These are phyloP conservation scores for Fusarium nisikadoi DNA, from an alignment of 2,329 filamentous ascomycete species.

Conservation along the genomic window DNA sequence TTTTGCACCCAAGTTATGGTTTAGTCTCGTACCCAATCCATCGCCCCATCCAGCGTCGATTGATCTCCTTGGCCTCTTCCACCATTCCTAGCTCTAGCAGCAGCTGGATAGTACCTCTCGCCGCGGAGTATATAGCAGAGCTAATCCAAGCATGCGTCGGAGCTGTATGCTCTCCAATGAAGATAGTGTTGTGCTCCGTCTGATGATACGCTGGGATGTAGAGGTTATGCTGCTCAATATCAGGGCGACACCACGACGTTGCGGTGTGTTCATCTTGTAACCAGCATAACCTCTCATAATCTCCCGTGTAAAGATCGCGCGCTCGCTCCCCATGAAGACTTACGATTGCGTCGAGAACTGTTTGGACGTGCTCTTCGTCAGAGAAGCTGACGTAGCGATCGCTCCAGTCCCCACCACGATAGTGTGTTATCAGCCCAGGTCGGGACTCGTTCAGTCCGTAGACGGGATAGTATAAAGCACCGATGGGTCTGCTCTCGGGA, in stretches of 20 bases:
- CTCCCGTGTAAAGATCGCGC: neutral
- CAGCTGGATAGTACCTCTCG: constrained; percentile 64
- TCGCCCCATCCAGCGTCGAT: constrained; percentile 10
- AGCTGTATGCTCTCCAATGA: constrained; percentile 75
- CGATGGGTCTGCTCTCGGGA: constrained; percentile 68
- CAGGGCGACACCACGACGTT: constrained; percentile 67
- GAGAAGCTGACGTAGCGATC: neutral
- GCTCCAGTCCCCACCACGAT: constrained; percentile 55
- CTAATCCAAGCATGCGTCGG: constrained; percentile 79
- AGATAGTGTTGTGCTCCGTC: constrained; percentile 74
- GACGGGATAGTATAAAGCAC: constrained; percentile 72
- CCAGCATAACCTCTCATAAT: constrained; percentile 26
- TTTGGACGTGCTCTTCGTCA: constrained; percentile 48
- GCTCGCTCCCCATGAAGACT: constrained; percentile 11
- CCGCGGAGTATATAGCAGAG: constrained; percentile 74
- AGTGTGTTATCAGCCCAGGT: constrained; percentile 70
- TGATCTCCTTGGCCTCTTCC: constrained; percentile 31
- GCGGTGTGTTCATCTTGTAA: constrained; percentile 13
- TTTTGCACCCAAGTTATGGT: neutral
- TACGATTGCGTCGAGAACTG: constrained; percentile 15
- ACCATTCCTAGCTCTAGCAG: constrained; percentile 48
- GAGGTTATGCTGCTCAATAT: constrained; percentile 72
- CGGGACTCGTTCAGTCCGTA: constrained; percentile 73
- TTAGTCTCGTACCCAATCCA: neutral
- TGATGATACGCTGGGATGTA: constrained; percentile 79